Evolutionary conservation across 495 filamentous ascomycete species (phyloP).

Genomic region (Letharia columbiana): DNA sequence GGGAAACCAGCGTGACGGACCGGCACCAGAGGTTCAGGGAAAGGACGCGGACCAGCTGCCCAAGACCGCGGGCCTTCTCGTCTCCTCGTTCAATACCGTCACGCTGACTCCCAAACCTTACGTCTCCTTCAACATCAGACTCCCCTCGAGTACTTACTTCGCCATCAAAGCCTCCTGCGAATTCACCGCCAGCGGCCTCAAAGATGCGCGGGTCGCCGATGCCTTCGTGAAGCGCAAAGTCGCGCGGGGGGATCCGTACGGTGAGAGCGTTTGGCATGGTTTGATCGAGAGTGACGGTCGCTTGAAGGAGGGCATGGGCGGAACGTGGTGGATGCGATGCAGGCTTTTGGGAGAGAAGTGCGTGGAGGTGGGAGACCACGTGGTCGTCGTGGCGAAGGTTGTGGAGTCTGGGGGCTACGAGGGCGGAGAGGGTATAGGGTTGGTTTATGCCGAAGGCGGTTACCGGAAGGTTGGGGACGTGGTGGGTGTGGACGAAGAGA

Average conservation of each 20-base stretch:
- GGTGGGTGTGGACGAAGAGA: neutral
- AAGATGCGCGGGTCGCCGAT: slow-evolving; percentile 34
- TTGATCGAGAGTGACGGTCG: slow-evolving; percentile 8
- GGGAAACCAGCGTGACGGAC: neutral
- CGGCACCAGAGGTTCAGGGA: neutral
- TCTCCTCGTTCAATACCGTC: slow-evolving; percentile 77
- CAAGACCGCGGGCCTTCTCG: slow-evolving; percentile 53
- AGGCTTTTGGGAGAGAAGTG: neutral
- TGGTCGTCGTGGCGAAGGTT: slow-evolving; percentile 17
- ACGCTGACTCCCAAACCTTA: slow-evolving; percentile 56
- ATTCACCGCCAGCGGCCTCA: slow-evolving; percentile 30
- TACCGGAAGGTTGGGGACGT: neutral
- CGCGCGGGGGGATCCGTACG: slow-evolving; percentile 26
- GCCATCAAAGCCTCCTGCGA: slow-evolving; percentile 45
- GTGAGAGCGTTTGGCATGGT: neutral
- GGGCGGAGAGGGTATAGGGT: neutral
- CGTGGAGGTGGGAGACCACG: slow-evolving; percentile 17
- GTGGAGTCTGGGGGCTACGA: slow-evolving; percentile 20
- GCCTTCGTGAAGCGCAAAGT: slow-evolving; percentile 32
- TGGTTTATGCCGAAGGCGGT: slow-evolving; percentile 8
- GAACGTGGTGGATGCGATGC: slow-evolving; percentile 35
- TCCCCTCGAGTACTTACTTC: slow-evolving; percentile 61
- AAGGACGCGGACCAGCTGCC: slow-evolving; percentile 31
- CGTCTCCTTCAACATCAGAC: slow-evolving; percentile 70
- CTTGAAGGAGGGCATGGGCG: slow-evolving; percentile 31